Evolutionary conservation across 495 filamentous ascomycete species (phyloP), one percentile per base, ranked within the genome.

Genomic region (Chaetomium fimeti): DNA sequence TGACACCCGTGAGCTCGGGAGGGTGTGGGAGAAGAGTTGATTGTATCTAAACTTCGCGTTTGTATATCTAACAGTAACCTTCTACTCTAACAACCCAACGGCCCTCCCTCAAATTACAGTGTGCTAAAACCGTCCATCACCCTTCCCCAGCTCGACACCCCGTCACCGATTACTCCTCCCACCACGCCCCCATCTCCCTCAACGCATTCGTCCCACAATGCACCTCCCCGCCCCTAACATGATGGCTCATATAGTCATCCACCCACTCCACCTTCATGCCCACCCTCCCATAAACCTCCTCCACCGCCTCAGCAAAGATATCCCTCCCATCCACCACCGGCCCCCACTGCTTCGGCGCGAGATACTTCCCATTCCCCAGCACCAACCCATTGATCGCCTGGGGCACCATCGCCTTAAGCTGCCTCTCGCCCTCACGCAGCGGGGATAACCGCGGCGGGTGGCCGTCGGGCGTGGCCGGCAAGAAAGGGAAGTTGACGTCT

Each of bases 181-280:
- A 47, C 57, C 57, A 47, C 3, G 1, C 12, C 57, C 40, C 24
- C 57, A 60, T 43, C 57, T 60, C 43, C 27, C 43, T 32, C 57
- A 36, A 32, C 25, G 43, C 57, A 24, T 60, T 60, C 42, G 57
- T 60, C n/a, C 57, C 57, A 32, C 57, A 60, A 32, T 60, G 43
- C 27, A 60, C 57, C 43, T 60, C 57, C 7, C 57, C 57, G 0
- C 57, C 57, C n/a, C 57, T 48, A 16, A 60, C 57, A 49, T 60
- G 43, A 49, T 60, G 57, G 27, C 57, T 60, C 42, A 60, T 60
- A 22, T 48, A 60, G 16, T 60, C 43, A 49, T 60, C 57, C n/a
- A 60, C 57, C 42, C 57, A 60, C 57, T 15, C 18, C 27, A 48
- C 28, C 27, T 22, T 7, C 25, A 60, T 36, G 5, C 57, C 57